These are phyloP conservation scores for Fonsecaea erecta DNA, from an alignment of 2,329 filamentous ascomycete species.

Conservation along the genomic window DNA sequence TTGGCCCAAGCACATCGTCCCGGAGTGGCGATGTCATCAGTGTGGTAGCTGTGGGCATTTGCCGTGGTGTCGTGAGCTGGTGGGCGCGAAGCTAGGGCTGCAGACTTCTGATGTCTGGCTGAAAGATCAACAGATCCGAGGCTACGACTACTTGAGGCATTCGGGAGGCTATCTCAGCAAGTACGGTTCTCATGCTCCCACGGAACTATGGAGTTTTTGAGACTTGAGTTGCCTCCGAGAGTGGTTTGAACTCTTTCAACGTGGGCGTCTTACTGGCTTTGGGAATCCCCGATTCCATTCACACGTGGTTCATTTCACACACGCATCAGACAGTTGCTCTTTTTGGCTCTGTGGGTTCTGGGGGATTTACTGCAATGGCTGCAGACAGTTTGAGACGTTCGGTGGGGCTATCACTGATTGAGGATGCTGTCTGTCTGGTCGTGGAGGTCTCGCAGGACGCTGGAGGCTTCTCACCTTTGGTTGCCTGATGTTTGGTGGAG, in stretches of 20 bases:
- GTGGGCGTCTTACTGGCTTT: neutral
- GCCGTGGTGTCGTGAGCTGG: constrained; percentile 10
- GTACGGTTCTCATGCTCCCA: neutral
- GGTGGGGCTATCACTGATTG: constrained; percentile 32
- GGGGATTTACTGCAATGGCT: constrained; percentile 14
- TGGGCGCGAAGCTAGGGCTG: neutral
- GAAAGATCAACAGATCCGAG: constrained; percentile 17
- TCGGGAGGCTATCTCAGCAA: constrained; percentile 20
- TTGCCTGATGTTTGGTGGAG: constrained; percentile 2
- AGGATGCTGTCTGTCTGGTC: constrained; percentile 22
- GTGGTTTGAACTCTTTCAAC: neutral
- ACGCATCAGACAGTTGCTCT: neutral
- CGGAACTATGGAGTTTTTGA: constrained; percentile 1
- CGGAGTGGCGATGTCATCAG: constrained; percentile 2
- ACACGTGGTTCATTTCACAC: constrained; percentile 1
- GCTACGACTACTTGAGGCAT: constrained; percentile 25
- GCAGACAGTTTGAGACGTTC: constrained; percentile 23
- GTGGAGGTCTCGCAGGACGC: constrained; percentile 25
- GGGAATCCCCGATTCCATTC: neutral
- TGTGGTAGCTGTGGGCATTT: constrained; percentile 10
- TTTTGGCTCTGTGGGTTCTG: constrained; percentile 4
- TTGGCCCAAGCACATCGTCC: constrained; percentile 5
- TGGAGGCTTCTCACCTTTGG: constrained; percentile 14
- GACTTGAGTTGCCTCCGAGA: neutral
- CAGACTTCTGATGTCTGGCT: constrained; percentile 19